Percentiles rank a stretch among this genome's conserved stretches.
Conservation (phyloP, 306 rosid genomes). For the Cicer cuneatum region DNA sequence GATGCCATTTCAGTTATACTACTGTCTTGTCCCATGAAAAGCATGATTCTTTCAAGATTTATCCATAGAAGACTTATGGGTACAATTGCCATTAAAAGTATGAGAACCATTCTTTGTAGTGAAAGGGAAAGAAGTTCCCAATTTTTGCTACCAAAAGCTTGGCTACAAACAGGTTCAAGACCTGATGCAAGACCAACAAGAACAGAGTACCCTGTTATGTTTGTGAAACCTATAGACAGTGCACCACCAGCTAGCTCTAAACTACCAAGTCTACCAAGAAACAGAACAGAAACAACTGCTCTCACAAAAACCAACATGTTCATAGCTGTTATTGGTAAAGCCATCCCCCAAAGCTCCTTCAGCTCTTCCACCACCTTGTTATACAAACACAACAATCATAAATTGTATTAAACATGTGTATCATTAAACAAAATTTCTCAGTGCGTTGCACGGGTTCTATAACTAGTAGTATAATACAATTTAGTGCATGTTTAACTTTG, state of each 20-base stretch:
- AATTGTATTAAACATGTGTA: too few relatives aligned
- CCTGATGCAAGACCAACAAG: conserved; percentile 88
- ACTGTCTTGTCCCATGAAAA: conserved; percentile 76
- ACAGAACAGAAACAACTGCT: conserved; percentile 75
- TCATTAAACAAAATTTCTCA: too few relatives aligned
- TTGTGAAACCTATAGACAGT: conserved; percentile 91
- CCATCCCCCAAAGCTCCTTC: conserved; percentile 82
- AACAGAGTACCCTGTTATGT: conserved; percentile 98
- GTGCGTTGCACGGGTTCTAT: too few relatives aligned
- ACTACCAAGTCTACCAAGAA: conserved; percentile 81
- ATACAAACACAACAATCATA: too few relatives aligned
- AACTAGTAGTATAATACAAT: too few relatives aligned
- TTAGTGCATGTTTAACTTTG: too few relatives aligned
- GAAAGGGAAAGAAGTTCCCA: conserved; percentile 76
- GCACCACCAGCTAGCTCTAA: conserved; percentile 98
- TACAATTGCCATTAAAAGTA: conserved; percentile 65
- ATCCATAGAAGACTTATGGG: conserved; percentile 84
- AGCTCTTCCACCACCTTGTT: conserved; percentile 72
- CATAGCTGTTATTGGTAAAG: conserved; percentile 78
- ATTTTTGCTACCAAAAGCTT: conserved; percentile 84
- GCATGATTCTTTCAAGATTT: conserved; percentile 73
- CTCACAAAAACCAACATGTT: conserved; percentile 73
- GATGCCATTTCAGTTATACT: conserved; percentile 74
- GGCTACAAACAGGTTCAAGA: conserved; percentile 89
- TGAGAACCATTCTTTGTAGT: conserved; percentile 82